These are phyloP conservation scores for Rhodotorula sp. DNA, from an alignment of 1,284 basidiomycete genomes.

Conservation along the genomic window DNA sequence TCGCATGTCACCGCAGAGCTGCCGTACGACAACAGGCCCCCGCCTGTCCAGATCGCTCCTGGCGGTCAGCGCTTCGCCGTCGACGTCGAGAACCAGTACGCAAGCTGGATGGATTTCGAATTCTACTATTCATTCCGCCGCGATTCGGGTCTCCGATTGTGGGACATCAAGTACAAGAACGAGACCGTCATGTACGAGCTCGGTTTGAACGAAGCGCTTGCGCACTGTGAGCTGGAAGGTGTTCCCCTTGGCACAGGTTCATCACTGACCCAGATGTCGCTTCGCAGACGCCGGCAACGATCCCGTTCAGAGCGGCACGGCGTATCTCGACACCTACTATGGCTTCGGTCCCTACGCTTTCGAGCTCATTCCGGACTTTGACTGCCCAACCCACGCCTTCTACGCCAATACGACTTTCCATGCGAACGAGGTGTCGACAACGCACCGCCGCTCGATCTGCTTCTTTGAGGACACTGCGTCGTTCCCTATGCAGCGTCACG, in stretches of 20 bases:
- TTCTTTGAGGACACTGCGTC: conserved; percentile 46
- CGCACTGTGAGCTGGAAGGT: conserved; percentile 25
- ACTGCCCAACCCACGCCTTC: conserved; percentile 45
- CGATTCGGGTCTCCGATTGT: conserved; percentile 58
- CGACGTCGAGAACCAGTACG: conserved; percentile 45
- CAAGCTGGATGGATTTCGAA: conserved; percentile 42
- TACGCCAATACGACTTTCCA: conserved; percentile 45
- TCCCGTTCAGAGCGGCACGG: conserved; percentile 30
- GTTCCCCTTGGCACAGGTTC: no score
- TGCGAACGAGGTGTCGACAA: conserved; percentile 44
- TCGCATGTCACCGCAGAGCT: conserved; percentile 22
- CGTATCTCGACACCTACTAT: conserved; percentile 39
- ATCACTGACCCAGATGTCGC: background rate
- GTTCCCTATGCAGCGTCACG: conserved; percentile 46
- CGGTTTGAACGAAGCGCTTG: conserved; percentile 47
- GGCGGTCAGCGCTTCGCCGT: conserved; percentile 47
- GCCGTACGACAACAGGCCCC: conserved; percentile 43
- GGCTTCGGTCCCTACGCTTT: conserved; percentile 46
- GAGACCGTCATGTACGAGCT: conserved; percentile 65
- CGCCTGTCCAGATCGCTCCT: conserved; percentile 46
- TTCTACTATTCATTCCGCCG: conserved; percentile 47
- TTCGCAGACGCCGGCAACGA: conserved; percentile 34
- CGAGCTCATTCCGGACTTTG: conserved; percentile 44
- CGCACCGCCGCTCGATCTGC: conserved; percentile 45
- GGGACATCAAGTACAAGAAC: conserved; percentile 63